Evolutionary conservation across 2,329 filamentous ascomycete species (phyloP), one percentile per base, ranked within the genome.

Genomic region (Cladosporium austrohemisphaericum): DNA sequence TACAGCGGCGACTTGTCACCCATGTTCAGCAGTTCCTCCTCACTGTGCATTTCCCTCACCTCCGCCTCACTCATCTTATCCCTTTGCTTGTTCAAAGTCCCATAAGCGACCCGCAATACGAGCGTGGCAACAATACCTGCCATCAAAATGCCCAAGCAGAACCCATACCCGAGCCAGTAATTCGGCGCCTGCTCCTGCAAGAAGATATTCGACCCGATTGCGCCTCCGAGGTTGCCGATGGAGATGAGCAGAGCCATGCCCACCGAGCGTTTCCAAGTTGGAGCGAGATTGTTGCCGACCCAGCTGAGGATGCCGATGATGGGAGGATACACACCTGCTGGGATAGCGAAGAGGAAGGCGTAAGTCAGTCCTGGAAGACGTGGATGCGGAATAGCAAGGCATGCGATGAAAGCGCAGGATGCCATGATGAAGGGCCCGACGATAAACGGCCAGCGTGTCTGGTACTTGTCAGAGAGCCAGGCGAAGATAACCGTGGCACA

Each of bases 261-360:
- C 22, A 83, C 70, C 0, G 80, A 81, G 1, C 84, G 74, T 65
- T 88, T 88, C 0, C 82, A 85, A 64, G 86, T 83, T 0, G 83
- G 82, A 0, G 80, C 83, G 0, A 88, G 80, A 52, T 88, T 87
- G 63, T 85, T 85, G 1, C 83, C 83, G 0, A 83, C 62, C 64
- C 63, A 66, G 1, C 62, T 56, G 10, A 48, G 52, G 5, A 55
- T 57, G 2, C 52, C 59, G 6, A 63, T 62, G 23, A 57, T 55
- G 18, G 57, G 59, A 5, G 56, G 57, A 31, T 57, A 59, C 23
- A 50, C 50, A 14, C 57, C 56, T 20, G 75, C 64, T 0, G 85
- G 71, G 0, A 79, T 76, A 14, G 55, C 44, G 50, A 51, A 50
- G 25, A 47, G 41, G 44, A 56, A 56, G 25, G 55, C 51, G 3